A percentile compares a stretch with the other conserved stretches of the same genome.
Conservation (phyloP, 2,329 filamentous ascomycete species). For the Aspergillus tubingensis region DNA sequence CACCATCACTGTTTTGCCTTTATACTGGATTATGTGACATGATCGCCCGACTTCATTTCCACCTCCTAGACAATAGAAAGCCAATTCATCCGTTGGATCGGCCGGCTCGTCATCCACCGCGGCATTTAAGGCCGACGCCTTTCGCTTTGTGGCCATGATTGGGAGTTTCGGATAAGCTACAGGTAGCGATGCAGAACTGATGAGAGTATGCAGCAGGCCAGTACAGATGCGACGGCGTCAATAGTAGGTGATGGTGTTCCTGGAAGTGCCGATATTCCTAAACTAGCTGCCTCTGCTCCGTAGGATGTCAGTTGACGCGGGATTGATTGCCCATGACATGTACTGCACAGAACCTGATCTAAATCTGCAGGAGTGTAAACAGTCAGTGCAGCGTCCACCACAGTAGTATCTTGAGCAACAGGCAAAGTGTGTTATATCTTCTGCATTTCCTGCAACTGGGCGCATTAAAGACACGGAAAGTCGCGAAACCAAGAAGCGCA, state of each 20-base stretch:
- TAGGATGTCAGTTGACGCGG: constrained; percentile 15
- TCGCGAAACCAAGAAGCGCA: constrained; percentile 5
- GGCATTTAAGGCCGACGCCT: constrained; percentile 73
- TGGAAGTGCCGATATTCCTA: background rate
- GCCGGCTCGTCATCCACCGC: constrained; percentile 75
- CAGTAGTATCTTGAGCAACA: background rate
- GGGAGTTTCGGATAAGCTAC: background rate
- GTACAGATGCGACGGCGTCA: background rate
- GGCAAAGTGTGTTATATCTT: background rate
- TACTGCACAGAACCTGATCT: constrained; percentile 3
- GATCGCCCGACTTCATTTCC: constrained; percentile 97
- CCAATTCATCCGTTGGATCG: constrained; percentile 89
- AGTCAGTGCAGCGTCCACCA: background rate
- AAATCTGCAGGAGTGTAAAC: background rate
- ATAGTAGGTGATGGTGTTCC: background rate
- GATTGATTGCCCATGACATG: constrained; percentile 14
- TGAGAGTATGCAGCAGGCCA: too few species aligned
- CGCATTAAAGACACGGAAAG: background rate
- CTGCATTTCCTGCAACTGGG: background rate
- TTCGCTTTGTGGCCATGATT: constrained; percentile 89
- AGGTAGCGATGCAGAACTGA: background rate
- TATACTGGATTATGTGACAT: constrained; percentile 98
- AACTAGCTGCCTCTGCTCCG: constrained; percentile 10
- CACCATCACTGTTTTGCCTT: constrained; percentile 99
- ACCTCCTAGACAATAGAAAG: constrained; percentile 89